Evolutionary conservation across 1,284 basidiomycete species (phyloP).

Genomic region (Peniophora sp.): DNA sequence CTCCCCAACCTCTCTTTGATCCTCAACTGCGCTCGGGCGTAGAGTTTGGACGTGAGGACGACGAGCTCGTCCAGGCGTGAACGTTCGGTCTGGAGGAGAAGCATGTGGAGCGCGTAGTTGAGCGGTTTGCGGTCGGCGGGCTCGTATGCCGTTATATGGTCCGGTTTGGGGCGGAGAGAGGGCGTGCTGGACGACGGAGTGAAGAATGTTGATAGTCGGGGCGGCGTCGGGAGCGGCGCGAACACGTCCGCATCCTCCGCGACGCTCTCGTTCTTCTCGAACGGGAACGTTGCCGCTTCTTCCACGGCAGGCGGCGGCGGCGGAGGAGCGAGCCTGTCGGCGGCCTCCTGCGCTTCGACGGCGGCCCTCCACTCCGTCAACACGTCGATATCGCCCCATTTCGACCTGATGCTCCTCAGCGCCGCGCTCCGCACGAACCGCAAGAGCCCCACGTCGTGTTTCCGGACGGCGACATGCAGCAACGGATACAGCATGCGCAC

Average conservation of each 20-base stretch:
- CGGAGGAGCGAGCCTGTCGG: not conserved
- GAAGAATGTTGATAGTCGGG: constrained; percentile 15
- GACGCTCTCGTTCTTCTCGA: not conserved
- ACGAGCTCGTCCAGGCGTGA: not conserved
- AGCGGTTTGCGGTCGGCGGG: not conserved
- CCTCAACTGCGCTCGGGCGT: not conserved
- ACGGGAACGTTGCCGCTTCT: not conserved
- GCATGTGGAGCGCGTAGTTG: not conserved
- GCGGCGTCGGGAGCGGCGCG: constrained; percentile 4
- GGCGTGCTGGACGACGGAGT: not conserved
- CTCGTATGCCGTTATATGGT: not conserved
- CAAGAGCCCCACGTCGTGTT: constrained; percentile 47
- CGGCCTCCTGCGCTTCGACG: not conserved
- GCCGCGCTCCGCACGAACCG: constrained; percentile 46
- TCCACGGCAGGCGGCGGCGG: not conserved
- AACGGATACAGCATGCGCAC: constrained; percentile 43
- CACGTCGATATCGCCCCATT: constrained; percentile 36
- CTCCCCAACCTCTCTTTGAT: not conserved
- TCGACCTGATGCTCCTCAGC: constrained; percentile 32
- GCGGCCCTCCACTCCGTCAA: constrained; percentile 22
- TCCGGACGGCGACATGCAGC: constrained; percentile 46
- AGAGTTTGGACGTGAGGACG: not conserved
- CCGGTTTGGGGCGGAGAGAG: not conserved
- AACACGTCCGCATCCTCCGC: constrained; percentile 3
- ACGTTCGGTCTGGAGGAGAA: not conserved